These are phyloP conservation scores for Talaromyces sp. DNA, from an alignment of 2,329 filamentous ascomycete species.

Conservation along the genomic window DNA sequence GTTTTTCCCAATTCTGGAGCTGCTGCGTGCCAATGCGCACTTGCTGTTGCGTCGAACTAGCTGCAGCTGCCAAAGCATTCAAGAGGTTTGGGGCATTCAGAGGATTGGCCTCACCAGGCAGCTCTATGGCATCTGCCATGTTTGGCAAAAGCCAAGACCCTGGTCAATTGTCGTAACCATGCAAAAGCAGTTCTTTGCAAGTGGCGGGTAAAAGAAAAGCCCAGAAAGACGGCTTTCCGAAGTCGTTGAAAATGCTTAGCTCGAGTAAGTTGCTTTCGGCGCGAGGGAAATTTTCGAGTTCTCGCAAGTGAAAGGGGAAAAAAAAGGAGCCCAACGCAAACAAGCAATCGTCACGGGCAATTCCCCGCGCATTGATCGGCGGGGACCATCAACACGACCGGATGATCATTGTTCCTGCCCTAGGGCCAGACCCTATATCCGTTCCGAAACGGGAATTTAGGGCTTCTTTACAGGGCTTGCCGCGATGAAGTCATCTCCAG, in stretches of 20 bases:
- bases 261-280: not conserved
- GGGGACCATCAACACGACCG: slow-evolving; percentile 5
- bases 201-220: not conserved
- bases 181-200: not conserved
- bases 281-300: not conserved
- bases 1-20: slow-evolving; percentile 65
- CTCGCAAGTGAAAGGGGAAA: not conserved
- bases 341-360: slow-evolving; percentile 5
- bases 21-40: slow-evolving; percentile 64
- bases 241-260: not conserved
- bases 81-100: slow-evolving; percentile 60
- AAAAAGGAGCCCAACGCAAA: slow-evolving; percentile 8
- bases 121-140: slow-evolving; percentile 71
- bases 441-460: slow-evolving; percentile 14
- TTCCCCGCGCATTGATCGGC: slow-evolving; percentile 9
- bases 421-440: slow-evolving; percentile 24
- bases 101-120: slow-evolving; percentile 73
- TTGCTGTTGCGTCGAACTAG: slow-evolving; percentile 59
- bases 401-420: slow-evolving; percentile 21
- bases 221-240: not conserved
- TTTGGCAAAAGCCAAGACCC: slow-evolving; percentile 1
- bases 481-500: slow-evolving; percentile 18
- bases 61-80: slow-evolving; percentile 58
- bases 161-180: not conserved
- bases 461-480: slow-evolving; percentile 13